Percentiles rank a stretch among this genome's conserved stretches.
These are phyloP conservation scores for Agapanthus africanus DNA, from an alignment of 106 monocot species.

Conservation along the genomic window DNA sequence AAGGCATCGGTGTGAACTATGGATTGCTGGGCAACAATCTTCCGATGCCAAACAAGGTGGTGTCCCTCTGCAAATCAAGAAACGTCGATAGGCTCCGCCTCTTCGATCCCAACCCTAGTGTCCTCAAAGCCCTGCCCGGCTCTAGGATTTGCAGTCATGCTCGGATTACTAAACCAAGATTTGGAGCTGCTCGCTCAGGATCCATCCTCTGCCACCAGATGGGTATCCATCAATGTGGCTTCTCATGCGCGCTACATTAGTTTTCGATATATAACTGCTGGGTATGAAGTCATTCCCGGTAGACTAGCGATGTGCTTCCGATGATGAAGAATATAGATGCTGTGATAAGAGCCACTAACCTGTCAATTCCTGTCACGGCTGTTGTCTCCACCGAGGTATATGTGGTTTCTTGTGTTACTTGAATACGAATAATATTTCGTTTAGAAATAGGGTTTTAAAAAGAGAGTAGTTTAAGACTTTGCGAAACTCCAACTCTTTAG, in stretches of 20 bases:
- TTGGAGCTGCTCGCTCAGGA: slow-evolving; percentile 12
- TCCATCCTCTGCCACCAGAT: slow-evolving; percentile 9
- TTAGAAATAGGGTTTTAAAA: too few relatives aligned
- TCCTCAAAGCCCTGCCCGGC: slow-evolving; percentile 13
- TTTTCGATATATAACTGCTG: slow-evolving; percentile 11
- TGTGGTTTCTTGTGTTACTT: too few relatives aligned
- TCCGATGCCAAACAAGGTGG: slow-evolving; percentile 13
- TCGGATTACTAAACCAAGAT: slow-evolving; percentile 18
- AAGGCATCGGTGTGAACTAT: slow-evolving; percentile 28
- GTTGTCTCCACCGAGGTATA: slow-evolving; percentile 8
- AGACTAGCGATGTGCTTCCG: not conserved
- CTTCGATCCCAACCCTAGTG: slow-evolving; percentile 19
- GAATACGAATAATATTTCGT: too few relatives aligned
- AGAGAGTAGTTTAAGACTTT: too few relatives aligned
- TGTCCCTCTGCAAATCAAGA: slow-evolving; percentile 15
- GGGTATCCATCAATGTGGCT: slow-evolving; percentile 22
- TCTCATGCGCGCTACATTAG: not conserved
- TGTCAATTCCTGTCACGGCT: slow-evolving; percentile 2
- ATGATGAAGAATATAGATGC: slow-evolving; percentile 7
- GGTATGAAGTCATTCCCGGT: slow-evolving; percentile 12
- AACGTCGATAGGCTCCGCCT: slow-evolving; percentile 21
- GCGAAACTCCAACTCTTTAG: too few relatives aligned
- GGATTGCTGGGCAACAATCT: slow-evolving; percentile 28
- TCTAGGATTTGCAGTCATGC: slow-evolving; percentile 17
- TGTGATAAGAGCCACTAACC: not conserved